Base-by-base conservation (phyloP, 2,329 filamentous ascomycete species). In the Phaeosphaeriaceae sp. region DNA sequence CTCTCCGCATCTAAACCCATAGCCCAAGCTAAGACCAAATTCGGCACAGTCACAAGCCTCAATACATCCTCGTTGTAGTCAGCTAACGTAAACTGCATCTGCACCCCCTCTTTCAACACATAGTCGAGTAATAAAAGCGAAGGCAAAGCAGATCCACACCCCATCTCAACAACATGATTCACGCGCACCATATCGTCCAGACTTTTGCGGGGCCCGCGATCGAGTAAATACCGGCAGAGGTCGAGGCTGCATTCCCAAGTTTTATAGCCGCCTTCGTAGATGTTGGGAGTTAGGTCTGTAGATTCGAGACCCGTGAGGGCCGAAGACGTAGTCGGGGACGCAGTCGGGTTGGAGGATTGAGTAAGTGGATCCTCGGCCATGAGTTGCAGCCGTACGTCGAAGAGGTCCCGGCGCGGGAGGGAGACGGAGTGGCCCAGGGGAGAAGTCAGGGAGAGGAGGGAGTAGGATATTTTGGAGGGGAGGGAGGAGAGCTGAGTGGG, bases 211-310 rank as follows among this genome's bases (percentile, higher is more conserved):
- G 81, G 82, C 4, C 82, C 82, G 8, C 81, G 78, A 54, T 83
- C 82, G 1, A 84, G 74, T 0, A 84, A 72, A 50, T 90, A 87
- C 72, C 88, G 91, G 52, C 92, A 90, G 19, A 95, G 82, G 74
- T 95, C 92, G 53, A 93, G 83, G 59, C 90, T 92, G 78, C 91
- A 94, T 80, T 95, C 92, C 92, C 92, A 95, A 70, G 90, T 94
- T 81, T 95, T 95, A 81, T 94, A 93, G 23, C 92, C 92, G 56
- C 92, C 92, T 79, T 95, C 92, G 78, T 95, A 95, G 59, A 94
- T 86, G 52, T 91, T 91, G 55, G 91, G 91, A 76, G 88, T 90
- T 64, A 95, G 89, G 77, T 95, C 92, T 63, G 91, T 88, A 61
- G 85, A 83, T 35, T 71, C 63, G 21, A 72, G 78, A 28, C 67